Evolutionary conservation across 2,329 filamentous ascomycete species (phyloP).

Genomic region (Fusarium citri): DNA sequence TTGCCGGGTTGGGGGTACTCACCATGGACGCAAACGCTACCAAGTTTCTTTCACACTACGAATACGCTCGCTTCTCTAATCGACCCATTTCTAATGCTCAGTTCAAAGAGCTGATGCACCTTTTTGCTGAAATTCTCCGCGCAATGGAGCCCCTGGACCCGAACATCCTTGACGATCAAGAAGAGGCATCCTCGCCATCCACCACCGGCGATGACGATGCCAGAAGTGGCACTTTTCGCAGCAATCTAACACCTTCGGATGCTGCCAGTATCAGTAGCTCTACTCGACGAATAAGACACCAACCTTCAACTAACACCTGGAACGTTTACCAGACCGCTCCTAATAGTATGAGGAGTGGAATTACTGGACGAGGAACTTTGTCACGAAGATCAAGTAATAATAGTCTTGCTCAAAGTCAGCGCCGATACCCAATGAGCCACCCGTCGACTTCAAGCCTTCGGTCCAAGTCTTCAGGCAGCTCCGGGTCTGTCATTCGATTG

Average conservation of each 20-base stretch:
- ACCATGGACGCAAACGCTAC: slow-evolving; percentile 56
- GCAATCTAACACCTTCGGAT: slow-evolving; percentile 45
- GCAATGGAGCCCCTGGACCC: slow-evolving; percentile 76
- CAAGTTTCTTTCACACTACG: slow-evolving; percentile 81
- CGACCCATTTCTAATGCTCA: slow-evolving; percentile 73
- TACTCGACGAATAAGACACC: slow-evolving; percentile 49
- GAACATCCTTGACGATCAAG: slow-evolving; percentile 57
- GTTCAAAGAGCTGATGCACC: slow-evolving; percentile 83
- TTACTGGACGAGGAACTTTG: slow-evolving; percentile 46
- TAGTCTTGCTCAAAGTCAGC: slow-evolving; percentile 58
- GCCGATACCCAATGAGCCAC: slow-evolving; percentile 54
- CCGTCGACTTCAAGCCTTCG: slow-evolving; percentile 56
- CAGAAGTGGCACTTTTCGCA: slow-evolving; percentile 55
- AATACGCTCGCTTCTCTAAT: slow-evolving; percentile 84
- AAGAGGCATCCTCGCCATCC: slow-evolving; percentile 47
- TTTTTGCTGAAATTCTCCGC: slow-evolving; percentile 84
- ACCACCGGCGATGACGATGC: slow-evolving; percentile 61
- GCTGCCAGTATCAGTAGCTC: slow-evolving; percentile 51
- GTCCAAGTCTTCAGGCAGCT: slow-evolving; percentile 52
- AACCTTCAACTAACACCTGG: slow-evolving; percentile 58
- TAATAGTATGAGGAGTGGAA: slow-evolving; percentile 62
- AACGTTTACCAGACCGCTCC: slow-evolving; percentile 64
- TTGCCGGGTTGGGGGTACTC: slow-evolving; percentile 75
- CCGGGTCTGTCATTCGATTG: slow-evolving; percentile 62
- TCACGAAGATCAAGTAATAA: slow-evolving; percentile 54